These are phyloP conservation scores for Fusarium sp. DNA, from an alignment of 2,329 filamentous ascomycete species.

Conservation along the genomic window DNA sequence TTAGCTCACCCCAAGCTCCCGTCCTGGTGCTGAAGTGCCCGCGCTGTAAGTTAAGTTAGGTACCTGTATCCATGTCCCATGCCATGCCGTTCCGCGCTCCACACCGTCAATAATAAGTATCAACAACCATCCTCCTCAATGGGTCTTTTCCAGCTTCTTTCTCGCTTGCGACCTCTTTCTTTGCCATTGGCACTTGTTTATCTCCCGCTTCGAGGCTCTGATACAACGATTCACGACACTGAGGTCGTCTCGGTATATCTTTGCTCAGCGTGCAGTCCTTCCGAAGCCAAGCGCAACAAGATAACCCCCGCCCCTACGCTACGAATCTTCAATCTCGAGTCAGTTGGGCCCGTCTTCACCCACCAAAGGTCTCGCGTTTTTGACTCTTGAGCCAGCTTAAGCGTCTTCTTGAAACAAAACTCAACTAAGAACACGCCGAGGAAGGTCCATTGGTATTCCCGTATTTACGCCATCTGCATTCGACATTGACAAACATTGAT, in stretches of 20 bases:
- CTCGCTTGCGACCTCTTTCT: slow-evolving; percentile 37
- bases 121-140: slow-evolving; percentile 46
- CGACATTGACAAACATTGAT: slow-evolving; percentile 14
- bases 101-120: slow-evolving; percentile 48
- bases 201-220: slow-evolving; percentile 7
- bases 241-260: neutral
- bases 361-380: slow-evolving; percentile 23
- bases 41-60: slow-evolving; percentile 5
- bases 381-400: slow-evolving; percentile 20
- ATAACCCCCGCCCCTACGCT: slow-evolving; percentile 28
- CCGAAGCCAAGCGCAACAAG: slow-evolving; percentile 11
- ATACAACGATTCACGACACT: slow-evolving; percentile 1
- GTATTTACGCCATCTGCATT: neutral
- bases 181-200: slow-evolving; percentile 15
- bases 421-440: slow-evolving; percentile 7
- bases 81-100: slow-evolving; percentile 41
- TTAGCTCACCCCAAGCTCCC: neutral
- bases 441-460: slow-evolving; percentile 1
- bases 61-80: slow-evolving; percentile 35
- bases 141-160: slow-evolving; percentile 34
- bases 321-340: slow-evolving; percentile 24
- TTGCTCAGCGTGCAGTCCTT: slow-evolving; percentile 7
- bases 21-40: slow-evolving; percentile 13
- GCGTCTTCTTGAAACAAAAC: slow-evolving; percentile 8
- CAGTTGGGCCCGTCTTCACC: slow-evolving; percentile 26